These are phyloP conservation scores for Hypoxylon sp. DNA, from an alignment of 2,329 filamentous ascomycete genomes.

Conservation along the genomic window DNA sequence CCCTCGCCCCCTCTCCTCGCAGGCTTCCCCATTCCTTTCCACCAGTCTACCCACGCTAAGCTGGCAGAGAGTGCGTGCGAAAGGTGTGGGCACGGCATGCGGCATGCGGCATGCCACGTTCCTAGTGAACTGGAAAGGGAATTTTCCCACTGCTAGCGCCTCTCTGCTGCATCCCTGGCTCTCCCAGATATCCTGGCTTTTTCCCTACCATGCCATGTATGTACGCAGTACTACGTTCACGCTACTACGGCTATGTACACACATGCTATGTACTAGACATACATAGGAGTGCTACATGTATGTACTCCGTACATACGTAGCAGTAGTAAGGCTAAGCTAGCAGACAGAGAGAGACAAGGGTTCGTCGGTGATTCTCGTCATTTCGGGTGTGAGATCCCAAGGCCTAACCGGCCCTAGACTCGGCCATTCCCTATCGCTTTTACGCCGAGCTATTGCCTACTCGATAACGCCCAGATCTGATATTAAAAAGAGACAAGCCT, in stretches of 20 bases:
- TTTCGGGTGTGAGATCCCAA: slow-evolving; percentile 36
- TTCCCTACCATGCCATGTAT: slow-evolving; percentile 1
- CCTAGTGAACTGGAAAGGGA: slow-evolving; percentile 32
- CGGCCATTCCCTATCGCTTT: slow-evolving; percentile 35
- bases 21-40: slow-evolving; percentile 31
- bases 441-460: slow-evolving; percentile 33
- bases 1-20: slow-evolving; percentile 13
- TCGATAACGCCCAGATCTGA: slow-evolving; percentile 36
- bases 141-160: slow-evolving; percentile 32
- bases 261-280: too few relatives aligned
- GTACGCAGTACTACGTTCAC: too few relatives aligned
- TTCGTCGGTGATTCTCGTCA: slow-evolving; percentile 36
- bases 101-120: slow-evolving; percentile 37
- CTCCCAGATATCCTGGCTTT: slow-evolving; percentile 25
- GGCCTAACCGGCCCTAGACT: slow-evolving; percentile 18
- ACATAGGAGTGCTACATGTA: too few relatives aligned
- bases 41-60: slow-evolving; percentile 15
- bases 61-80: slow-evolving; percentile 6
- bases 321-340: slow-evolving; percentile 37
- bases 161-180: slow-evolving; percentile 30
- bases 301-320: too few relatives aligned
- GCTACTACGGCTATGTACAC: too few relatives aligned
- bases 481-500: slow-evolving; percentile 31
- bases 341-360: slow-evolving; percentile 22
- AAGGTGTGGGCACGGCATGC: slow-evolving; percentile 32